Conservation (phyloP, 345 rosid species). For the Salix purpurea region DNA sequence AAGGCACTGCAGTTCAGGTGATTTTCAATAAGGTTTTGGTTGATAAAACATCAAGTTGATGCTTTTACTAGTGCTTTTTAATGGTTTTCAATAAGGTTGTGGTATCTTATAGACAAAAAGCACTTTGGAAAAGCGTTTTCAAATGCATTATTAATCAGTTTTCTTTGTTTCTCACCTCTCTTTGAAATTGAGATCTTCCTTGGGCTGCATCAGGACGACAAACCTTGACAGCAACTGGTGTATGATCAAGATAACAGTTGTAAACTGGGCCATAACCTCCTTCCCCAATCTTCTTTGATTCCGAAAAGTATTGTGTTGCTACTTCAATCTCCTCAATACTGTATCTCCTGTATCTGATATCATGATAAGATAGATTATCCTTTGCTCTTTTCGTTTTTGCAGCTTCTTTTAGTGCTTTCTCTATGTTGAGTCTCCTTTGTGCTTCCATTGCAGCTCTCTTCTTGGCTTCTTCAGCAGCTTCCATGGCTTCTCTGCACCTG, state of each 20-base stretch:
- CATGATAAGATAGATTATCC: constrained; percentile 25
- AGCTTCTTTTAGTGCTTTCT: constrained; percentile 51
- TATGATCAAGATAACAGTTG: constrained; percentile 76
- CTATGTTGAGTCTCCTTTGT: constrained; percentile 44
- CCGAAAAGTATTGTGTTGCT: constrained; percentile 59
- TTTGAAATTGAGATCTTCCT: constrained; percentile 81
- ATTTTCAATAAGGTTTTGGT: too few relatives aligned
- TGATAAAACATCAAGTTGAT: too few relatives aligned
- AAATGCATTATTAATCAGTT: too few relatives aligned
- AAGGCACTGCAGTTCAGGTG: too few relatives aligned
- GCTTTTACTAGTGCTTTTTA: too few relatives aligned
- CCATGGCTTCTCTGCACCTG: constrained; percentile 54
- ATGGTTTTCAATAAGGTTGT: too few relatives aligned
- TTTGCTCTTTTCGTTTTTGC: constrained; percentile 34
- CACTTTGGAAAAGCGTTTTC: too few relatives aligned
- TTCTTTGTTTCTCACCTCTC: constrained; percentile 52
- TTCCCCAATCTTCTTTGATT: constrained; percentile 66
- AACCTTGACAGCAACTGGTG: constrained; percentile 79
- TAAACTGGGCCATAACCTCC: constrained; percentile 97
- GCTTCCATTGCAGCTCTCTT: constrained; percentile 58
- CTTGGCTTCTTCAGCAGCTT: constrained; percentile 63
- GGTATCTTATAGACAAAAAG: too few relatives aligned
- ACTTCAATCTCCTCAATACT: constrained; percentile 67
- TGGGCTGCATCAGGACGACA: constrained; percentile 86
- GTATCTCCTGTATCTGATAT: constrained; percentile 65